Evolutionary conservation across 2,329 filamentous ascomycete species (phyloP), one percentile per base, ranked within the genome.

Genomic region (Pestalotiopsis sp.): DNA sequence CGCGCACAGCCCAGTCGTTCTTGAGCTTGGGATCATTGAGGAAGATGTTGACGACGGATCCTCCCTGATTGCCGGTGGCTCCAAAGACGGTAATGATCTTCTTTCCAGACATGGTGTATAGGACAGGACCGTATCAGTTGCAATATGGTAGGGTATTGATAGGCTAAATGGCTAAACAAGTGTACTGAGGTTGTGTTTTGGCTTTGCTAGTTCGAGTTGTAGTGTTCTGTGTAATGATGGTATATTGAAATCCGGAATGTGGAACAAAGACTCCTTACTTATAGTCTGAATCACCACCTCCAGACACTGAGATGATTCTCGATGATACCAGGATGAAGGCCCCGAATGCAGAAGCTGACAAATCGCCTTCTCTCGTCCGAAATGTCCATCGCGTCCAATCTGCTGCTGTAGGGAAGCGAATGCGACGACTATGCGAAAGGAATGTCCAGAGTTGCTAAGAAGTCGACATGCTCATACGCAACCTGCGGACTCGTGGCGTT

Each of bases 31-130:
- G 68, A 61, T 81, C 78, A 49, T 73, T 73, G 56, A 81, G 72
- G 70, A 81, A 81, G 3, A 77, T 73, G 81, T 78, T 27, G 65
- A 87, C 84, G 60, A 90, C 82, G 9, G 86, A 87, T 70, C 86
- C 85, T 63, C 89, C 89, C 78, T 91, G 89, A 69, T 86, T 84
- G 68, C 89, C 87, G 20, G 88, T 90, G 58, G 87, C 85, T 36
- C 88, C 88, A 72, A 90, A 86, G 13, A 91, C 81, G 59, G 84
- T 85, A 74, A 90, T 81, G 73, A 86, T 79, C 72, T 84, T 86
- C 70, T 77, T 75, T 20, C 57, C 67, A 66, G 75, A 40, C 75
- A 74, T 78, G 36, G 27, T 66, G 65, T 12, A 14, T 25, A 17
- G 27, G 58, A 12, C 13, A 11, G 2, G 31, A 36, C 7, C 31